Percentiles rank a stretch among this genome's conserved stretches.
These are phyloP conservation scores for Viola odorata DNA, from an alignment of 345 rosid species.

Conservation along the genomic window DNA sequence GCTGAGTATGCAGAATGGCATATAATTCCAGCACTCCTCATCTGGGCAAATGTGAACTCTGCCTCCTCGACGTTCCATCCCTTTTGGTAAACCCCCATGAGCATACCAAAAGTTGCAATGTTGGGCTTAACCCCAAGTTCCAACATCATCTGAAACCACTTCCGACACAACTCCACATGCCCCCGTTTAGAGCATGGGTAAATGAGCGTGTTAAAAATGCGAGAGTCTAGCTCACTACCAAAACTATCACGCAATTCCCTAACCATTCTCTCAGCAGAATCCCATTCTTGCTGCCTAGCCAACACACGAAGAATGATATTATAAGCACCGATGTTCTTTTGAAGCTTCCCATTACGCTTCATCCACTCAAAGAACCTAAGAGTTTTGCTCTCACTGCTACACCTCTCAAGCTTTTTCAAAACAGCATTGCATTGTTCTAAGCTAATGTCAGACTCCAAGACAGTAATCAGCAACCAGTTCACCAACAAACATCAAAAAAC, in stretches of 20 bases:
- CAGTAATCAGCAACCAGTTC: conserved; percentile 51
- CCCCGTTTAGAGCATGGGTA: conserved; percentile 57
- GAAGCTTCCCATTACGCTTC: conserved; percentile 57
- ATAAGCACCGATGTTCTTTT: conserved; percentile 56
- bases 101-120: conserved; percentile 81
- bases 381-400: conserved; percentile 41
- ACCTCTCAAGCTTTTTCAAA: conserved; percentile 63
- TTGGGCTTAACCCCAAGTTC: conserved; percentile 61
- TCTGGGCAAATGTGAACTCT: conserved; percentile 53
- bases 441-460: conserved; percentile 38
- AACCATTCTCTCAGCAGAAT: conserved; percentile 50
- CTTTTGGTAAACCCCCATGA: conserved; percentile 74
- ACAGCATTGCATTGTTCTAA: conserved; percentile 51
- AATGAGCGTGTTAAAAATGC: conserved; percentile 67
- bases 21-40: conserved; percentile 57
- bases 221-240: conserved; percentile 39
- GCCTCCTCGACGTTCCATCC: conserved; percentile 72
- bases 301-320: conserved; percentile 68
- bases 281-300: conserved; percentile 72
- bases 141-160: conserved; percentile 82
- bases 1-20: conserved; percentile 89
- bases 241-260: conserved; percentile 29
- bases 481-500: conserved; percentile 31
- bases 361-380: conserved; percentile 76
- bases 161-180: conserved; percentile 41